A percentile compares a stretch with the other conserved stretches of the same genome.
Conservation (phyloP, 176 grass and related monocot genomes). For the Carex myosuroides region DNA sequence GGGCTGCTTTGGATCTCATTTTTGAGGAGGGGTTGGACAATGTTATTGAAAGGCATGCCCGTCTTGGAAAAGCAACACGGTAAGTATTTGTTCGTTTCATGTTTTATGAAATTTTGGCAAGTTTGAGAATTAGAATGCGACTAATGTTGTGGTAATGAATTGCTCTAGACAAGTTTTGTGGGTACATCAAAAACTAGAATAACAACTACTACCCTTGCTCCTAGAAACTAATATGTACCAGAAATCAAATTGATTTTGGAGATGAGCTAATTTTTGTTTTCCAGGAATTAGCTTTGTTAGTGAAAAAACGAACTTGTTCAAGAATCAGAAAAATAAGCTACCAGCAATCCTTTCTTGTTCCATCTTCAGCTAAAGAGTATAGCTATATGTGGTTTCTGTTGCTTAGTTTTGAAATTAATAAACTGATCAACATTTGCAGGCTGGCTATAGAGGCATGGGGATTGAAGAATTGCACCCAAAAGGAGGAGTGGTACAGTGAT, state of each 20-base stretch:
- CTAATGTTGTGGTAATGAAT: neutral
- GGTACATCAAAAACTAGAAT: neutral
- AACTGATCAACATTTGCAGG: slow-evolving; percentile 25
- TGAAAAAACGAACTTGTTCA: neutral
- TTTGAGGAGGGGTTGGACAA: slow-evolving; percentile 85
- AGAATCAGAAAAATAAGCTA: neutral
- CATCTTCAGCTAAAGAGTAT: neutral
- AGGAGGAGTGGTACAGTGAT: slow-evolving; percentile 87
- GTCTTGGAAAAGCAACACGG: slow-evolving; percentile 80
- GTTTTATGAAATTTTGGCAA: neutral
- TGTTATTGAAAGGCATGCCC: slow-evolving; percentile 68
- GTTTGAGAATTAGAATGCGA: neutral
- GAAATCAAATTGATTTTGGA: neutral
- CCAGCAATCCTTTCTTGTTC: neutral
- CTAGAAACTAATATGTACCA: neutral
- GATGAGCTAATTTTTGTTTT: neutral
- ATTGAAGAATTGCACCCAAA: slow-evolving; percentile 88
- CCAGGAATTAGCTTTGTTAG: neutral
- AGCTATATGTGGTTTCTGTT: neutral
- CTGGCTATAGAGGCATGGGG: slow-evolving; percentile 90
- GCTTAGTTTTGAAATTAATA: neutral
- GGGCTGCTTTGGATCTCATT: slow-evolving; percentile 73
- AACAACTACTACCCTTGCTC: neutral
- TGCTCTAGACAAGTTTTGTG: neutral
- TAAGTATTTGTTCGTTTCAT: neutral